Conservation (phyloP, 2,329 filamentous ascomycete genomes). For the Alternaria panax region DNA sequence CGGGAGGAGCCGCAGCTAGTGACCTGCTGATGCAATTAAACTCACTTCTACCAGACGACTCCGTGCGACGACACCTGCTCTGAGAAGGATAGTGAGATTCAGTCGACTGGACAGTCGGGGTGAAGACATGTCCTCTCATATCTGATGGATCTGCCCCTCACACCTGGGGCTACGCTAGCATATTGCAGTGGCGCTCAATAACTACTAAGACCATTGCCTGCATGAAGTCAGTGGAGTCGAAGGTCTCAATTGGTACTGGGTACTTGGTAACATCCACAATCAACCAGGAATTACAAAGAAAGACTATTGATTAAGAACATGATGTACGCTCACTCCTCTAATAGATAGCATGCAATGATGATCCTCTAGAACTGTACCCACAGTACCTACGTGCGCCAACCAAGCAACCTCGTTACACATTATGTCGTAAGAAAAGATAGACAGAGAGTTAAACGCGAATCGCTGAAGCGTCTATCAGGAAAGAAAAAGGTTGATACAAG, state of each 20-base stretch:
- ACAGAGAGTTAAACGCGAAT: conserved; percentile 1
- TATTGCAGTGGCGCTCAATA: background rate
- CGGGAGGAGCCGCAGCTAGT: background rate
- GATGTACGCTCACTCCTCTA: background rate
- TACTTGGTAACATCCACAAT: background rate
- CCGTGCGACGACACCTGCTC: no score
- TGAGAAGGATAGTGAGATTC: background rate
- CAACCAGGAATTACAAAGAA: background rate
- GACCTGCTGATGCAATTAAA: no score
- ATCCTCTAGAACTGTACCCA: background rate
- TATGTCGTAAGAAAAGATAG: conserved; percentile 12
- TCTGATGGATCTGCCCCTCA: background rate
- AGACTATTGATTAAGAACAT: background rate
- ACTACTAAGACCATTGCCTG: background rate
- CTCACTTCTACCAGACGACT: background rate
- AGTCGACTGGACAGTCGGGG: background rate
- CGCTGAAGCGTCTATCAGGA: conserved; percentile 9
- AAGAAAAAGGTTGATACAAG: background rate
- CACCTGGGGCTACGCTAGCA: background rate
- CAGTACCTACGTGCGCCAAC: conserved; percentile 1
- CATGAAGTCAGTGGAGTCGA: background rate
- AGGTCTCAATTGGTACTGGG: background rate
- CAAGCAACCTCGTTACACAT: conserved; percentile 17
- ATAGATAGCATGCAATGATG: background rate
- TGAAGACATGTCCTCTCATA: background rate